Conservation (phyloP, 1,284 basidiomycete species). For the Ganoderma resinaceum region DNA sequence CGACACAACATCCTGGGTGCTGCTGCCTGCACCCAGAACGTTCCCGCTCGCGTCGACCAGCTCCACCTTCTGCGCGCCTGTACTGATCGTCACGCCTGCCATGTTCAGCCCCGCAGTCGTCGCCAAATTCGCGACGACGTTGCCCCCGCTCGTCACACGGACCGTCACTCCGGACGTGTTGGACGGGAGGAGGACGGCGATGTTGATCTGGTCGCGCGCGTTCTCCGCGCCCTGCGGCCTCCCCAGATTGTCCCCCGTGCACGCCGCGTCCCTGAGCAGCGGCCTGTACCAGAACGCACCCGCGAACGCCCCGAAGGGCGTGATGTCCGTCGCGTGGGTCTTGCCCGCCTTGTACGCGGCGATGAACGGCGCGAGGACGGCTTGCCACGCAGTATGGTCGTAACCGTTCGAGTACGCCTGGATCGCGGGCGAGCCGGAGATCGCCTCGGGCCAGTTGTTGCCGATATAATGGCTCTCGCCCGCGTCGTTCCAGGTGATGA, state of each 20-base stretch:
- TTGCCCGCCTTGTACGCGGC: conserved; percentile 23
- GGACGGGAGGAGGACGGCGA: conserved; percentile 23
- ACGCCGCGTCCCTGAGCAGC: conserved; percentile 18
- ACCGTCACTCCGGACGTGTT: conserved; percentile 18
- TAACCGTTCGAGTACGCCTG: conserved; percentile 44
- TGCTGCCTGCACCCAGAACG: conserved; percentile 22
- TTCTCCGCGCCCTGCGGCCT: conserved; percentile 20
- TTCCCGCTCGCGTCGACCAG: conserved; percentile 12
- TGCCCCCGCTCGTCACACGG: conserved; percentile 19
- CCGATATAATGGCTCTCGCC: conserved; percentile 52
- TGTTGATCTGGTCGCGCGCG: conserved; percentile 24
- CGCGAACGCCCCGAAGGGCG: conserved; percentile 24
- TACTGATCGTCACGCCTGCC: conserved; percentile 19
- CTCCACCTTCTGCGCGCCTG: conserved; percentile 21
- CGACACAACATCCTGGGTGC: conserved; percentile 20
- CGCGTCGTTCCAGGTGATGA: conserved; percentile 48
- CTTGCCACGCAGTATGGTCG: conserved; percentile 37
- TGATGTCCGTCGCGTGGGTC: conserved; percentile 14
- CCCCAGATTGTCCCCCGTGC: conserved; percentile 19
- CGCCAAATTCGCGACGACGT: conserved; percentile 18
- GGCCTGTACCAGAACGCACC: conserved; percentile 28
- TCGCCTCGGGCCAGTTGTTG: conserved; percentile 45
- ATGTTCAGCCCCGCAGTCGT: conserved; percentile 23
- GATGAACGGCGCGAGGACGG: conserved; percentile 28
- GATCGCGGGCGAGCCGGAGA: conserved; percentile 67